Percentiles rank a stretch among this genome's conserved stretches.
Conservation (phyloP, 2,329 filamentous ascomycete species). For the Phialophora macrospora region DNA sequence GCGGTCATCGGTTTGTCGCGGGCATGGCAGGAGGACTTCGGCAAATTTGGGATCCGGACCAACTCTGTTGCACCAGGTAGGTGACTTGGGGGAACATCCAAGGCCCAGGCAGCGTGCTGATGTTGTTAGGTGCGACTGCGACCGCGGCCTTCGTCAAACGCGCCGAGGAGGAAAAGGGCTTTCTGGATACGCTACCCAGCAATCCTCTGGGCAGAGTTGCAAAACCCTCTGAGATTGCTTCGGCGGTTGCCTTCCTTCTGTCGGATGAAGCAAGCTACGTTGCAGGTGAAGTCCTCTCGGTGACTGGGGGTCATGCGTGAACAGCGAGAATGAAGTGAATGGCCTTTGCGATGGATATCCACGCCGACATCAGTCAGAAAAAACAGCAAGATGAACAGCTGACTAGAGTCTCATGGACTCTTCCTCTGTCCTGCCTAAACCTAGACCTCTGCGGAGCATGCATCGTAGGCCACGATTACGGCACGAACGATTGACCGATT, state of each 20-base stretch:
- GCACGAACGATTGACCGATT: neutral
- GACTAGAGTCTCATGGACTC: neutral
- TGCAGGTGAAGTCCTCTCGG: conserved; percentile 25
- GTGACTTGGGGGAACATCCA: neutral
- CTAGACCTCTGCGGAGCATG: neutral
- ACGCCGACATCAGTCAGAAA: neutral
- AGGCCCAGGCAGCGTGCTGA: neutral
- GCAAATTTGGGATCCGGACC: conserved; percentile 44
- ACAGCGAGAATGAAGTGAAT: neutral
- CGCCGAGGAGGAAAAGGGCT: conserved; percentile 25
- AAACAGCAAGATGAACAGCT: neutral
- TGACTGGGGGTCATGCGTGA: conserved; percentile 24
- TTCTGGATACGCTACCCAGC: conserved; percentile 25
- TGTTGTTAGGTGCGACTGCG: conserved; percentile 21
- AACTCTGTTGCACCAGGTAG: conserved; percentile 42
- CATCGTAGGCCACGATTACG: neutral
- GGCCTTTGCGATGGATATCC: neutral
- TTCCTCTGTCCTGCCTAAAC: neutral
- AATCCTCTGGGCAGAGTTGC: conserved; percentile 26
- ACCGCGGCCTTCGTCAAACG: conserved; percentile 28
- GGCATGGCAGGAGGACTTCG: conserved; percentile 44
- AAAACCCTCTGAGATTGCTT: conserved; percentile 45
- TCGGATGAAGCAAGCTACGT: conserved; percentile 51
- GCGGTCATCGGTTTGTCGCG: conserved; percentile 53
- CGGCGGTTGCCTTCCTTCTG: conserved; percentile 55